Evolutionary conservation across 805 yeast species (phyloP).

Genomic region (Candida andamanensis): DNA sequence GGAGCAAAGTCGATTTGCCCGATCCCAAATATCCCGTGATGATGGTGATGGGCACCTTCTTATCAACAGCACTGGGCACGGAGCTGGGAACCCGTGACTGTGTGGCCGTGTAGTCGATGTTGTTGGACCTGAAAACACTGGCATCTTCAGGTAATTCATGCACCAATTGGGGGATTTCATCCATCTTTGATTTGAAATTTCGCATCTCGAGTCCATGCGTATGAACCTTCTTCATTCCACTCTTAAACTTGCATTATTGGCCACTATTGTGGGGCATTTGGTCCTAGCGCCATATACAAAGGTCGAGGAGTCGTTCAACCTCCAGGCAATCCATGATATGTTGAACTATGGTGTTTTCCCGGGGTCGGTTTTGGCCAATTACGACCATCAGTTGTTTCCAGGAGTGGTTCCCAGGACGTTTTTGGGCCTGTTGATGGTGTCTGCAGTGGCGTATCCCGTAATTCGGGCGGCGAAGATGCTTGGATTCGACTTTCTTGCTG

Average conservation of each 20-base stretch:
- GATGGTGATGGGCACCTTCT: constrained; percentile 82
- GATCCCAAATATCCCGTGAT: constrained; percentile 94
- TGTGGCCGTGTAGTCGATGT: constrained; percentile 10
- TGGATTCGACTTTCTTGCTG: constrained; percentile 16
- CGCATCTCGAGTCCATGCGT: too few relatives aligned
- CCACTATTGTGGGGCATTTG: constrained; percentile 45
- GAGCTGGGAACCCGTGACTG: constrained; percentile 4
- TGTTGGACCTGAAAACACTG: constrained; percentile 7
- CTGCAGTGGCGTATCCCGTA: constrained; percentile 40
- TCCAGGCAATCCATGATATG: constrained; percentile 86
- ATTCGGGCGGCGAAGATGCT: constrained; percentile 11
- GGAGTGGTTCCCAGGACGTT: constrained; percentile 89
- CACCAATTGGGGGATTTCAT: constrained; percentile 12
- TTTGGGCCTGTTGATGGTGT: constrained; percentile 58
- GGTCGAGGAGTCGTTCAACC: constrained; percentile 89
- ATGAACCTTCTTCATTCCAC: background rate
- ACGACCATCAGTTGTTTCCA: constrained; percentile 76
- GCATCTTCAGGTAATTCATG: constrained; percentile 9
- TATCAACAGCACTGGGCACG: constrained; percentile 8
- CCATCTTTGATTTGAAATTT: constrained; percentile 1
- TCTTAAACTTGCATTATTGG: constrained; percentile 26
- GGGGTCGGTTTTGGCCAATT: constrained; percentile 29
- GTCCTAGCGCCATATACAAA: constrained; percentile 74
- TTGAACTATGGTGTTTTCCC: constrained; percentile 53
- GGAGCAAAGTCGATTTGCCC: constrained; percentile 85